Evolutionary conservation across 768 basidiomycete species (phyloP).

Genomic region (Antrodiella citrinella): DNA sequence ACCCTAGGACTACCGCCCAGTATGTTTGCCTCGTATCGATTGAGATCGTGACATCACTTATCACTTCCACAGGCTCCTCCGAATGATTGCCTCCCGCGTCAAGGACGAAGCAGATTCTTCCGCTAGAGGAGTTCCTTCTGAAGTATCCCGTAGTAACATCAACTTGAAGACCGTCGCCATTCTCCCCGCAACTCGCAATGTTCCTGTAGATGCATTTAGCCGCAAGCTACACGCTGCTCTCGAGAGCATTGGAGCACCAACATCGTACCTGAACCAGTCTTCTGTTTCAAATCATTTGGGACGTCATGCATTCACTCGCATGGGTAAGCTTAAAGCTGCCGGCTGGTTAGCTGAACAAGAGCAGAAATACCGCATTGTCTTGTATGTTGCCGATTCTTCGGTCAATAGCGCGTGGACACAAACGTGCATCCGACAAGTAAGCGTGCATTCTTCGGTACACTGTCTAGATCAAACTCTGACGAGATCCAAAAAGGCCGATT

Average conservation of each 20-base stretch:
- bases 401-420: conserved; percentile 97
- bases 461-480: background rate
- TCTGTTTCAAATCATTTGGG: conserved; percentile 89
- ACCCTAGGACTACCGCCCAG: conserved; percentile 82
- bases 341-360: conserved; percentile 95
- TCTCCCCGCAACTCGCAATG: conserved; percentile 76
- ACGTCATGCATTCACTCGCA: conserved; percentile 88
- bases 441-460: too few species aligned
- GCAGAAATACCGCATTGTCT: conserved; percentile 85
- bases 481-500: conserved; percentile 81
- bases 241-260: conserved; percentile 90
- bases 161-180: conserved; percentile 95
- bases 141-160: conserved; percentile 68
- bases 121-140: conserved; percentile 41
- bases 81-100: conserved; percentile 90
- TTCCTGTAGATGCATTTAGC: conserved; percentile 87
- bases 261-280: conserved; percentile 89
- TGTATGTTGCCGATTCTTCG: conserved; percentile 94
- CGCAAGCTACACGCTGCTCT: conserved; percentile 81
- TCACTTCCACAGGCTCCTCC: conserved; percentile 44
- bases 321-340: conserved; percentile 94
- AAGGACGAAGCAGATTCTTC: conserved; percentile 71
- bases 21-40: conserved; percentile 24
- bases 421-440: conserved; percentile 90
- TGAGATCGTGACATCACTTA: background rate